Base-by-base conservation (phyloP, 257 asterid species). In the Fraxinus cuspidata region DNA sequence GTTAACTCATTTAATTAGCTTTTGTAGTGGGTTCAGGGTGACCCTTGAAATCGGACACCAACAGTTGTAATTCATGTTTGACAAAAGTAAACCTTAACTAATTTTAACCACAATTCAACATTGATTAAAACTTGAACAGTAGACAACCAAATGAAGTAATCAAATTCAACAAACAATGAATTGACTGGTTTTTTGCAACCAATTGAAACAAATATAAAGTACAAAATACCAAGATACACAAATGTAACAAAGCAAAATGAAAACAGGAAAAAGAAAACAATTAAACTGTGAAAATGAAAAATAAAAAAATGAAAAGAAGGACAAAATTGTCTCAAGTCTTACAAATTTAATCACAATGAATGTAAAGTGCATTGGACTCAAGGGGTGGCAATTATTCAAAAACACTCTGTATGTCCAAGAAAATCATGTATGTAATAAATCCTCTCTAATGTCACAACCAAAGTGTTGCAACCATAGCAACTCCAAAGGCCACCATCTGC, bases 401-500 rank as follows among this genome's bases (percentile, higher is more conserved):
- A 31, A 6, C 69, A 63, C 35, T 63, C 69, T 3, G 12, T 63
- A 8, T 63, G 34, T 63, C 32, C 65, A 56, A 56, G 27, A 47
- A 47, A 47, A 56, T 56, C 27, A 56, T 56, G 21, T n/a, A 4
- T 56, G 27, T 19, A 16, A 47, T 47, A 15, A 47, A 47, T 47
- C 21, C n/a, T 16, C n/a, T 47, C 58, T 47, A 47, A 16, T 47
- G 69, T 82, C 84, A 82, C 84, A 89, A 84, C 72, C 25, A 77
- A 83, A 87, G 18, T 28, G 79, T 37, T 0, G 83, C 87, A 77
- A 85, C 60, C 35, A 82, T n/a, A 0, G 77, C 87, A 5, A 78
- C 69, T 35, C 85, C 91, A 49, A 89, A 1, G 23, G 78, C 38
- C 35, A 58, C 86, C 75, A 76, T 76, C 73, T 74, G 5, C 65